A percentile compares a stretch with the other conserved stretches of the same genome.
Conservation (phyloP, 192 early-diverging fungal species). For the Mortierella antarctica region DNA sequence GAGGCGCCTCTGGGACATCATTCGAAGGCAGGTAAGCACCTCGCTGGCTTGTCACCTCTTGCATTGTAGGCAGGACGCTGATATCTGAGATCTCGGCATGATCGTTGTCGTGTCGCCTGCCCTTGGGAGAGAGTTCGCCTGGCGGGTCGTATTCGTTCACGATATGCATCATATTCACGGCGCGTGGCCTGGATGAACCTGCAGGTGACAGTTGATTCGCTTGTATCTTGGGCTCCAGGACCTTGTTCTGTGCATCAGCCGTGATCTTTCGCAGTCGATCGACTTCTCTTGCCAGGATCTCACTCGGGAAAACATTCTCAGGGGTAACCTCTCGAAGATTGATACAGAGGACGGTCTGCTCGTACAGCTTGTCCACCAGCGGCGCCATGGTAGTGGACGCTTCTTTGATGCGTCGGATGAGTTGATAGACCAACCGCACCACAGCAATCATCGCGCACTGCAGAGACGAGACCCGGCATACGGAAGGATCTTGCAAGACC, state of each 20-base stretch:
- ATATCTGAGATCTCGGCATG: constrained; percentile 54
- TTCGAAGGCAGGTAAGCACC: constrained; percentile 65
- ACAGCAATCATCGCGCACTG: constrained; percentile 42
- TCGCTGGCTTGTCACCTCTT: constrained; percentile 55
- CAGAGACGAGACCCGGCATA: constrained; percentile 17
- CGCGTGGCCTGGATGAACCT: not conserved
- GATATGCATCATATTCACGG: constrained; percentile 5
- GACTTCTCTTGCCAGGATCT: constrained; percentile 17
- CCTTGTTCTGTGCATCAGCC: constrained; percentile 13
- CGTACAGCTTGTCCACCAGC: constrained; percentile 8
- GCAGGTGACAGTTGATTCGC: not conserved
- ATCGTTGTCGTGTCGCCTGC: constrained; percentile 69
- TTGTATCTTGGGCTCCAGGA: constrained; percentile 7
- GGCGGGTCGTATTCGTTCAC: constrained; percentile 28
- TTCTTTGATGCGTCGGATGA: constrained; percentile 42
- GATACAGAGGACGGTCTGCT: not conserved
- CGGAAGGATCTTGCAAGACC: constrained; percentile 2
- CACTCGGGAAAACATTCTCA: constrained; percentile 19
- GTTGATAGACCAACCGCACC: constrained; percentile 45
- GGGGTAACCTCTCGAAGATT: not conserved
- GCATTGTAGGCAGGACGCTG: constrained; percentile 62
- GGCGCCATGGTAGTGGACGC: constrained; percentile 19
- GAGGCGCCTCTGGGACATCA: constrained; percentile 47
- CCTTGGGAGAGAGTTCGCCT: constrained; percentile 49
- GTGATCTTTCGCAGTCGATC: constrained; percentile 11